Conservation (phyloP, 2,329 filamentous ascomycete species). For the Colletotrichum orchidophilum region DNA sequence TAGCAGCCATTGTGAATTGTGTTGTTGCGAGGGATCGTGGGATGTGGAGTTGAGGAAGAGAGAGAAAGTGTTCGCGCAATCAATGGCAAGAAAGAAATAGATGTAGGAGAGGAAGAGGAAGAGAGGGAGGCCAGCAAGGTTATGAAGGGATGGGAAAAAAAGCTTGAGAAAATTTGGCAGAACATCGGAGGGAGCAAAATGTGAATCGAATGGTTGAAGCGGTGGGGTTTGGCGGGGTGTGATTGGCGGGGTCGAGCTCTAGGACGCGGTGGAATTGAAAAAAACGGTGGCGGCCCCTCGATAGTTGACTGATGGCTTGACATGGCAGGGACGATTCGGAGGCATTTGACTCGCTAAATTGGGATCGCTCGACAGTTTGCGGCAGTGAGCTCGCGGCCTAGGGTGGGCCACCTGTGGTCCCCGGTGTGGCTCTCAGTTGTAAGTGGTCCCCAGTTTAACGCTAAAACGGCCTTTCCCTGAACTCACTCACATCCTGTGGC, state of each 20-base stretch:
- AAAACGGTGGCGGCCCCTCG: not conserved
- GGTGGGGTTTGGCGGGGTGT: conserved; percentile 34
- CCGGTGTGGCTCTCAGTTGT: not conserved
- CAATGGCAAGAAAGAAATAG: conserved; percentile 28
- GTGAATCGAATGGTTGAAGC: conserved; percentile 22
- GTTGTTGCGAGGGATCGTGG: conserved; percentile 14
- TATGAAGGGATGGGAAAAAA: conserved; percentile 31
- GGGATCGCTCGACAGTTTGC: not conserved
- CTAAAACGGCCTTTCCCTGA: not conserved
- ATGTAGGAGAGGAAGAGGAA: conserved; percentile 12
- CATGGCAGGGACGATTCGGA: not conserved
- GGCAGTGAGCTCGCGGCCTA: not conserved
- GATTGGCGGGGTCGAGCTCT: conserved; percentile 33
- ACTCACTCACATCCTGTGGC: conserved; percentile 8
- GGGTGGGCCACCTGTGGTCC: not conserved
- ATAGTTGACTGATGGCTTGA: not conserved
- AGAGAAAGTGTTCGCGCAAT: conserved; percentile 24
- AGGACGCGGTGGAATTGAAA: conserved; percentile 3
- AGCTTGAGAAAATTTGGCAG: conserved; percentile 25
- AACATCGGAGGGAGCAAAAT: conserved; percentile 31
- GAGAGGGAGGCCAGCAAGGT: conserved; percentile 9
- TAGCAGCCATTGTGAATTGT: conserved; percentile 49
- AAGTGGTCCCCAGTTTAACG: not conserved
- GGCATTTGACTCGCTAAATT: not conserved
- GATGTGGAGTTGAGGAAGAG: not conserved